Evolutionary conservation across 768 basidiomycete species (phyloP), one percentile per base, ranked within the genome.

Genomic region (Tulasnella sp.): DNA sequence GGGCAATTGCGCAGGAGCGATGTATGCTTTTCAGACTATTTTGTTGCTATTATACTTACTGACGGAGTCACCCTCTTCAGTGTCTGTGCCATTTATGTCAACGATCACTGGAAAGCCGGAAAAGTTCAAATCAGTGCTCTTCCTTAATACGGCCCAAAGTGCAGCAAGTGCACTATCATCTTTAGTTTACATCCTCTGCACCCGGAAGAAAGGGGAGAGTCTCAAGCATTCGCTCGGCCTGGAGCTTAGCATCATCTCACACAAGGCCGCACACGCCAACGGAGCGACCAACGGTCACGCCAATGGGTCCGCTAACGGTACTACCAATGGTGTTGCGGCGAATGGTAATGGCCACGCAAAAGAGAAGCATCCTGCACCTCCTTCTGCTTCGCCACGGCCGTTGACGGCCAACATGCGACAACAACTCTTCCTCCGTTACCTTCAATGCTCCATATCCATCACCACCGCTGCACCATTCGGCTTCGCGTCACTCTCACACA

Each of bases 1-100:
- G 91, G 91, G 92, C 88, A 10, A 81, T 94, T 45, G 88, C 91
- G 8, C 96, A 99, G 75, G 96, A 98, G 75, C 78, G 94, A 72
- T 70, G 94, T 96, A 71, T 67, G 81, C 72, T 53, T 65, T 2
- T 19, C 19, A 34, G 3, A 8, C 8, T 43, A 13, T 5, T 49
- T 15, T 21, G 4, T 15, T 9, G 17, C 30, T 10, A 17, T 19
- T 7, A 45, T n/a, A 11, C 23, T 50, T 62, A 42, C 59, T 65
- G 23, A 65, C 64, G 38, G 64, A 44, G 10, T 58, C 13, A 51
- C 2, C 23, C 4, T 32, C 41, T 60, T 0, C 60, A 91, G 88
- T 93, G 58, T 88, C 90, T 26, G 88, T 88, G 27, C 88, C 90
- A 15, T 92, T 93, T 72, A 76, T 81, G 65, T 79, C 82, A 15